phyloP scores from a whole-genome alignment of 2,329 filamentous ascomycete species.

The Epichloe elymi region DNA sequence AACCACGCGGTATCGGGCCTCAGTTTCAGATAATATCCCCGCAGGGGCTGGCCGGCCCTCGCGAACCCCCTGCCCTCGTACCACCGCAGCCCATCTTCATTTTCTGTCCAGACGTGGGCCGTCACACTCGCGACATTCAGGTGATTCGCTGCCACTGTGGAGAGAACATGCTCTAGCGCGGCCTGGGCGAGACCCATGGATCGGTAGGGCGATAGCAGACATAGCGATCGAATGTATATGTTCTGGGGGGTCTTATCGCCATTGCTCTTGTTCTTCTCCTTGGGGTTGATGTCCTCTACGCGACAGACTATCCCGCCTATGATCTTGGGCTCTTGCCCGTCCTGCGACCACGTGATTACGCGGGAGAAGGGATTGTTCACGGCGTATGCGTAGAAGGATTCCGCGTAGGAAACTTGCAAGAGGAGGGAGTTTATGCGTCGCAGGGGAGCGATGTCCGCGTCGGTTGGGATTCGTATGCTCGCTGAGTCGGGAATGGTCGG shows the following conservation, averaged over 20 bases:
- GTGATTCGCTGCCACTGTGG: slow-evolving; percentile 20
- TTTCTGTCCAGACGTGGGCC: slow-evolving; percentile 57
- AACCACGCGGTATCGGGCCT: slow-evolving; percentile 49
- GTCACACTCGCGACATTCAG: slow-evolving; percentile 34
- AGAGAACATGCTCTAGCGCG: slow-evolving; percentile 39
- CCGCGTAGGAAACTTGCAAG: slow-evolving; percentile 49
- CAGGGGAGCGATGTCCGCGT: slow-evolving; percentile 41
- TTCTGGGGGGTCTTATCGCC: slow-evolving; percentile 21
- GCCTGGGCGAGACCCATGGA: slow-evolving; percentile 44
- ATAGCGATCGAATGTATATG: slow-evolving; percentile 53
- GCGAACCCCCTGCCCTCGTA: slow-evolving; percentile 45
- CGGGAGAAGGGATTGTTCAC: slow-evolving; percentile 42
- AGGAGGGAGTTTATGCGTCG: slow-evolving; percentile 53
- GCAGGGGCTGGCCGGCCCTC: slow-evolving; percentile 31
- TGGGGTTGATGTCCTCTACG: slow-evolving; percentile 28
- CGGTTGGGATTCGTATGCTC: slow-evolving; percentile 35
- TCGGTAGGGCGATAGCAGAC: slow-evolving; percentile 50
- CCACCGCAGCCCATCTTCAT: slow-evolving; percentile 49
- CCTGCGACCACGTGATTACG: slow-evolving; percentile 43
- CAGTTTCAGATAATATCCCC: slow-evolving; percentile 49
- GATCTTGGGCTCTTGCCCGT: slow-evolving; percentile 31
- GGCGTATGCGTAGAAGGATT: slow-evolving; percentile 48
- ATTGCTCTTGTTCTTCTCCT: background rate
- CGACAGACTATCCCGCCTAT: slow-evolving; percentile 50
- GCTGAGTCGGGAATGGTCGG: slow-evolving; percentile 31